Conservation (phyloP, 345 rosid genomes). For the Gossypium stocksii region DNA sequence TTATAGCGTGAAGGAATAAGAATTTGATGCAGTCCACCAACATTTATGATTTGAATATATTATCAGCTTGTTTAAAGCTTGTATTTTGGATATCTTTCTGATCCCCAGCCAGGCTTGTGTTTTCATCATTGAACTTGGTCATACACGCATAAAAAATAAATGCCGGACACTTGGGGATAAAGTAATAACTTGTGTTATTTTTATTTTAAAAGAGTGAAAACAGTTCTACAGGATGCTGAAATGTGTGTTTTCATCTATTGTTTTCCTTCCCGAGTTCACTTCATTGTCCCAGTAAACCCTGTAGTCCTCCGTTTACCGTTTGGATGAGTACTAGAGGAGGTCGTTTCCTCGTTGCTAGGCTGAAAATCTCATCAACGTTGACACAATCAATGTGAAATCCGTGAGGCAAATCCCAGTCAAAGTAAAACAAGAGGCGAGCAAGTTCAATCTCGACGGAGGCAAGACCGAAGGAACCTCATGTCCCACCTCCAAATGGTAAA, state of each 20-base stretch:
- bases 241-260: not conserved
- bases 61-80: not conserved
- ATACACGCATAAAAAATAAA: not conserved
- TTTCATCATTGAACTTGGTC: not conserved
- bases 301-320: slow-evolving; percentile 1
- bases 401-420: slow-evolving; percentile 12
- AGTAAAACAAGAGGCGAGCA: slow-evolving; percentile 12
- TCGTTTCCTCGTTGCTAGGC: slow-evolving; percentile 39
- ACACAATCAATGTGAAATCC: slow-evolving; percentile 7
- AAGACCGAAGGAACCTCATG: not conserved
- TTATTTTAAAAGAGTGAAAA: not conserved
- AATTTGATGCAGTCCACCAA: not conserved
- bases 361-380: not conserved
- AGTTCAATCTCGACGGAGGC: slow-evolving; percentile 10
- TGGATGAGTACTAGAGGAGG: slow-evolving; percentile 31
- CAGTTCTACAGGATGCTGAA: not conserved
- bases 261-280: not conserved
- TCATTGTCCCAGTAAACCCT: not conserved
- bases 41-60: not conserved
- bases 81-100: not conserved
- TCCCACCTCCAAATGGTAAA: slow-evolving; percentile 27
- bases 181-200: not conserved
- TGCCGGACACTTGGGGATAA: not conserved
- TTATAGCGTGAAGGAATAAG: slow-evolving; percentile 11
- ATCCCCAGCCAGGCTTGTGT: slow-evolving; percentile 7